Percentiles rank a stretch among this genome's conserved stretches.
Conservation (phyloP, 202 grass and related monocot genomes). For the Bolboschoenoplectus hybrid region DNA sequence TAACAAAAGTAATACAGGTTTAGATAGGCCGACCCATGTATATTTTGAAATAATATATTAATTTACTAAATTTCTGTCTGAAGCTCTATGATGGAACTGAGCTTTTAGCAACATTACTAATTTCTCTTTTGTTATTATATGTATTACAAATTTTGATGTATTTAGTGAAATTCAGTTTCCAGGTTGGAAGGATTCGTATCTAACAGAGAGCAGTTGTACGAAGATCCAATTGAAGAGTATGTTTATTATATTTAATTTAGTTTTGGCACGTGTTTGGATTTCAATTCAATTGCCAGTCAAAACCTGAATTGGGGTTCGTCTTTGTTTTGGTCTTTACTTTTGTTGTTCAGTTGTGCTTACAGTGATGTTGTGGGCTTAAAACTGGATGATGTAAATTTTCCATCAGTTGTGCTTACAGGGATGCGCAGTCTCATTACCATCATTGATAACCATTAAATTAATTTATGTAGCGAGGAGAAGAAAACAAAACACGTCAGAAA, state of each 20-base stretch:
- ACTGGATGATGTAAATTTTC: not conserved
- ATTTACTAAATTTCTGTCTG: not conserved
- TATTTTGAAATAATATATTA: not conserved
- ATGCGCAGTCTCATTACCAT: not conserved
- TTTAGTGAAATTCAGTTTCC: constrained; percentile 76
- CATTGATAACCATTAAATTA: not conserved
- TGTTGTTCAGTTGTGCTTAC: not conserved
- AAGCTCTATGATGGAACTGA: not conserved
- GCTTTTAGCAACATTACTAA: constrained; percentile 15
- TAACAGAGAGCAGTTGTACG: constrained; percentile 96
- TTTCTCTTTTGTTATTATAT: not conserved
- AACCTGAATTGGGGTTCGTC: not conserved
- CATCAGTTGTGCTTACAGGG: not conserved
- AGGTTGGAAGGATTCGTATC: constrained; percentile 98
- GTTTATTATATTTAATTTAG: constrained; percentile 33
- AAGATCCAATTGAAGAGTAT: constrained; percentile 99
- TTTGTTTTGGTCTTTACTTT: not conserved
- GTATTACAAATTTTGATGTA: constrained; percentile 44
- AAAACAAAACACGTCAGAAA: not conserved
- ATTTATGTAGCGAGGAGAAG: not conserved
- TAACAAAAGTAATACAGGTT: not conserved
- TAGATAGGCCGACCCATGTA: not conserved
- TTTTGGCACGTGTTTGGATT: not conserved
- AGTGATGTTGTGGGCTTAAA: not conserved
- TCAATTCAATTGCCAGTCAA: not conserved